Conservation (phyloP, 306 rosid species). For the Astragalus glycyphyllos region DNA sequence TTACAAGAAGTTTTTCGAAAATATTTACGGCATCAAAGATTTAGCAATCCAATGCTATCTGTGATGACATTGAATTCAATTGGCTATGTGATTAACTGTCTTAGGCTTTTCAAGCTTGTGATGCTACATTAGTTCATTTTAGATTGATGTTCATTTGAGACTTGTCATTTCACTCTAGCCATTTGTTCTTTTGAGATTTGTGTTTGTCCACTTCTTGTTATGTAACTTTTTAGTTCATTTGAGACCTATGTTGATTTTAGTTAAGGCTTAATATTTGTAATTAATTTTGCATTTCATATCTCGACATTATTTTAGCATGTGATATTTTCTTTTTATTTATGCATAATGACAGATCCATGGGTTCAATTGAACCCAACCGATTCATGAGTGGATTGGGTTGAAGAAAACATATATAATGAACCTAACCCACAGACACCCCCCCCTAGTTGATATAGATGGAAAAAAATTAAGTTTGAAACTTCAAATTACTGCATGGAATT, state of each 20-base stretch:
- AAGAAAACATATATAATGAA: not conserved
- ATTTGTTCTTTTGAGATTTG: conserved; percentile 8
- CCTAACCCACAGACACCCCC: not conserved
- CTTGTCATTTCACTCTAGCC: conserved; percentile 3
- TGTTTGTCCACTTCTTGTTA: not conserved
- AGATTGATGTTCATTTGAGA: conserved; percentile 1
- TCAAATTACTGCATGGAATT: conserved; percentile 8
- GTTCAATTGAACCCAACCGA: conserved; percentile 5
- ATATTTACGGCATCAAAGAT: not conserved
- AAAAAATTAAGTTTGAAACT: conserved; percentile 12
- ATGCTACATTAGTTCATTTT: conserved; percentile 7
- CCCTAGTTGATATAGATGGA: conserved; percentile 27
- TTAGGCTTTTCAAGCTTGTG: not conserved
- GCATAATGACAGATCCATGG: not conserved
- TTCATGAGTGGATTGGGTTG: conserved; percentile 4
- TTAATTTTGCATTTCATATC: conserved; percentile 31
- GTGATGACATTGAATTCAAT: not conserved
- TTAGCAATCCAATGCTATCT: not conserved
- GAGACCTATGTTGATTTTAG: conserved; percentile 6
- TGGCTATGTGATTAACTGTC: conserved; percentile 16
- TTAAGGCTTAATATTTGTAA: conserved; percentile 12
- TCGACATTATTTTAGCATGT: conserved; percentile 8
- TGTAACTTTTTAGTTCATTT: conserved; percentile 14
- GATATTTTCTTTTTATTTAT: not conserved
- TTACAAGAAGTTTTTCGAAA: not conserved